Conservation (phyloP, 1,139 yeast genomes). For the Candida albicans region DNA sequence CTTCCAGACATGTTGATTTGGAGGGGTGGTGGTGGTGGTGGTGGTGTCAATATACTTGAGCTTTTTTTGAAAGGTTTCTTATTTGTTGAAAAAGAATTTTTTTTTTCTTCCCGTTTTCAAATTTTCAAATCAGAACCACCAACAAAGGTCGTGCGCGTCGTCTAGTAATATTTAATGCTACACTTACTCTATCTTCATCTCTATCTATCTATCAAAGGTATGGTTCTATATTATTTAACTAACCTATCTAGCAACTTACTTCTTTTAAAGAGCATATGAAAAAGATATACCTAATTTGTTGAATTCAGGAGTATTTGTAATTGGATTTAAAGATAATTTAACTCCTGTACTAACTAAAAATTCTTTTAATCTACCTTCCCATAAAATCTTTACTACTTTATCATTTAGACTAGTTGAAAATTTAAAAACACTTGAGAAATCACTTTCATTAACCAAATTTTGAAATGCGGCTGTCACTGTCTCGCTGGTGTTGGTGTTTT, state of each 20-base stretch:
- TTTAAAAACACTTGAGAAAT: slow-evolving; percentile 72
- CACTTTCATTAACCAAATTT: slow-evolving; percentile 49
- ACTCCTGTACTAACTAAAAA: slow-evolving; percentile 79
- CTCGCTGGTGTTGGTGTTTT: slow-evolving; percentile 17
- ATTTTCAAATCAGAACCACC: too few species aligned
- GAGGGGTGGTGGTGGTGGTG: background rate
- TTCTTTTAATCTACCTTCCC: slow-evolving; percentile 89
- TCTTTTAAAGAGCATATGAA: slow-evolving; percentile 31
- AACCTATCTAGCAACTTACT: background rate
- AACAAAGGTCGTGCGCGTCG: slow-evolving; percentile 1
- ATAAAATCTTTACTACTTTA: slow-evolving; percentile 59
- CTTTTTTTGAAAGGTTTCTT: too few species aligned
- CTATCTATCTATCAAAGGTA: too few species aligned
- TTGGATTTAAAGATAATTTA: slow-evolving; percentile 37
- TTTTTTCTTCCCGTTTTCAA: background rate
- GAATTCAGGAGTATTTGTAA: slow-evolving; percentile 36
- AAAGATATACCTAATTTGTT: slow-evolving; percentile 40
- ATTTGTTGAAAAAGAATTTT: background rate
- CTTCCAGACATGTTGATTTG: slow-evolving; percentile 2
- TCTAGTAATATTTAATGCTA: background rate
- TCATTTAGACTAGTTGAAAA: slow-evolving; percentile 70
- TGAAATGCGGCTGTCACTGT: slow-evolving; percentile 56
- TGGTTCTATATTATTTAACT: too few species aligned
- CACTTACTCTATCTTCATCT: too few species aligned
- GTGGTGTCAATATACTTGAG: background rate